Evolutionary conservation across 169 alveolate genomes (phyloP).

Genomic region (Neospora caninum): DNA sequence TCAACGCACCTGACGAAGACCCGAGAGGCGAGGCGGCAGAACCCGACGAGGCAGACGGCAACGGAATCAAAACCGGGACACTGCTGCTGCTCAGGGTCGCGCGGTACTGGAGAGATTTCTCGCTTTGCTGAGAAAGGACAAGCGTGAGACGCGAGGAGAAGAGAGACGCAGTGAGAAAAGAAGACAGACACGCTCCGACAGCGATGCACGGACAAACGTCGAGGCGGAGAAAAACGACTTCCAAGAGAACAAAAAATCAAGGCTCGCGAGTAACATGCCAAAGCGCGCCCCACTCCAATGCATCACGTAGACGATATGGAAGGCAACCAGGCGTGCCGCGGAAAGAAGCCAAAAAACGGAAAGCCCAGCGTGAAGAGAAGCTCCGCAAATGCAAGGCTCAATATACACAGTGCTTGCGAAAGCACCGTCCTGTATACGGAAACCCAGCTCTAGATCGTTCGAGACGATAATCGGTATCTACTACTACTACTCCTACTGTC

Average conservation of each 20-base stretch:
- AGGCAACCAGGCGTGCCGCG: not conserved
- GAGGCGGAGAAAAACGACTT: not conserved
- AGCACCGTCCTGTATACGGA: too few species aligned
- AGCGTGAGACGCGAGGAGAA: too few species aligned
- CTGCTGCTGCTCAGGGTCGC: slow-evolving; percentile 46
- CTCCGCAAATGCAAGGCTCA: too few species aligned
- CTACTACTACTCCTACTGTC: too few species aligned
- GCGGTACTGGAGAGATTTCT: slow-evolving; percentile 23
- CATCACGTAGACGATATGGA: not conserved
- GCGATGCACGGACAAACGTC: not conserved
- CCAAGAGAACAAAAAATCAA: too few species aligned
- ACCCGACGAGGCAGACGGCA: not conserved
- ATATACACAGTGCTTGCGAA: too few species aligned
- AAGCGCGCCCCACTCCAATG: too few species aligned
- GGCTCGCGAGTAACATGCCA: too few species aligned
- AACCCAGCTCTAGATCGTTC: too few species aligned
- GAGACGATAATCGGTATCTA: too few species aligned
- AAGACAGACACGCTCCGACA: not conserved
- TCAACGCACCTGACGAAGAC: not conserved
- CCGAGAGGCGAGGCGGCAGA: not conserved
- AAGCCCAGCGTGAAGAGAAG: too few species aligned
- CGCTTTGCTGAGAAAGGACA: slow-evolving; percentile 33
- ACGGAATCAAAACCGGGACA: slow-evolving; percentile 25
- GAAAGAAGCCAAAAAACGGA: too few species aligned
- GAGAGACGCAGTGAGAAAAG: not conserved